Conservation (phyloP, 2,329 filamentous ascomycete genomes). For the Trichophyton benhamiae region DNA sequence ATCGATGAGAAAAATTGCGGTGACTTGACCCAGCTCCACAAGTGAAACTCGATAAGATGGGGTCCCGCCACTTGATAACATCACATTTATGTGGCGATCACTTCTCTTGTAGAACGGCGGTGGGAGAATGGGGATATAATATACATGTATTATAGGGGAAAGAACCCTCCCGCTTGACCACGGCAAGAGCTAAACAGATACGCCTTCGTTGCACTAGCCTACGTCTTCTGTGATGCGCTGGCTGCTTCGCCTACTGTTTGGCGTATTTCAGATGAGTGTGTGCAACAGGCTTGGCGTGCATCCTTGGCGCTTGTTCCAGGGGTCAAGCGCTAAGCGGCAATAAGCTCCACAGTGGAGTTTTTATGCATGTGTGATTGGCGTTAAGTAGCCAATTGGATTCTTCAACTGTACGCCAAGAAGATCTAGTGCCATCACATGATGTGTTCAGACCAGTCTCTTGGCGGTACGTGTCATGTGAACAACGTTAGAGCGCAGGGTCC, state of each 20-base stretch:
- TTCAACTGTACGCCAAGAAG: neutral
- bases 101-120: neutral
- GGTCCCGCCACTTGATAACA: neutral
- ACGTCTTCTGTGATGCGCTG: neutral
- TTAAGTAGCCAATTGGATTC: neutral
- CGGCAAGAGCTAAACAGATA: too few relatives aligned
- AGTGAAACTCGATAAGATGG: neutral
- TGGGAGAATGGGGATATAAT: neutral
- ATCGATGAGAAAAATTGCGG: too few relatives aligned
- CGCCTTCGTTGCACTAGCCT: neutral
- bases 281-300: neutral
- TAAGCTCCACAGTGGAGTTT: neutral
- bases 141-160: too few relatives aligned
- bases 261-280: too few relatives aligned
- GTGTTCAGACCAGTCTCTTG: neutral
- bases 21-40: neutral
- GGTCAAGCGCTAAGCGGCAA: conserved; percentile 1
- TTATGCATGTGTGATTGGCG: neutral
- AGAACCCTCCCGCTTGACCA: too few relatives aligned
- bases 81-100: neutral
- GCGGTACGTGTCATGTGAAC: neutral
- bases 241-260: neutral
- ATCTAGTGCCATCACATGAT: neutral
- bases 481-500: neutral
- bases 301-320: neutral